A percentile compares a stretch with the other conserved stretches of the same genome.
These are phyloP conservation scores for Lepiota venenata DNA, from an alignment of 768 basidiomycete genomes.

Conservation along the genomic window DNA sequence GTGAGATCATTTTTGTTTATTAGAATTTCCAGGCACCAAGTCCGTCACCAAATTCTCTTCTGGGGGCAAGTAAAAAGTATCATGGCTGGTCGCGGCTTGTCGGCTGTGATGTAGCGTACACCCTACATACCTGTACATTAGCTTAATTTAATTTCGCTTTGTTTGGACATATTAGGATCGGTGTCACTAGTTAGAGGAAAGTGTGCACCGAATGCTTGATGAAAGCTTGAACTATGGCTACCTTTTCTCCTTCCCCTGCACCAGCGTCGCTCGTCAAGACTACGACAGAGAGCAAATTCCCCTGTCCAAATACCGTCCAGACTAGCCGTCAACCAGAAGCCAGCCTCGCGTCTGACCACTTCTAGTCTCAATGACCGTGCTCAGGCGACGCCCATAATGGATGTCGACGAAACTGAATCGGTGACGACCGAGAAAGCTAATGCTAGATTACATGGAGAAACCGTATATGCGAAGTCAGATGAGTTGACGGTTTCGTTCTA, in stretches of 20 bases:
- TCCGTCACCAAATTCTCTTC: constrained; percentile 55
- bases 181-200: too few relatives aligned
- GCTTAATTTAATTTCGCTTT: constrained; percentile 6
- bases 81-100: neutral
- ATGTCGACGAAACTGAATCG: constrained; percentile 55
- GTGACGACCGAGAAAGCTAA: constrained; percentile 32
- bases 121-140: constrained; percentile 10
- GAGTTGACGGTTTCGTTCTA: constrained; percentile 67
- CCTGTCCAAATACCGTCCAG: constrained; percentile 13
- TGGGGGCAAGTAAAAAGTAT: constrained; percentile 7
- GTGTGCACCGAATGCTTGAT: too few relatives aligned
- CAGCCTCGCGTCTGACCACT: constrained; percentile 40
- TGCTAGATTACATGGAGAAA: constrained; percentile 36
- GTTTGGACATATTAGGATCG: constrained; percentile 9
- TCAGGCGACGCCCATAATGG: constrained; percentile 48
- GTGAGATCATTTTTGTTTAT: constrained; percentile 94
- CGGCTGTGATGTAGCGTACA: too few relatives aligned
- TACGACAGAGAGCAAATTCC: constrained; percentile 21
- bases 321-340: constrained; percentile 11
- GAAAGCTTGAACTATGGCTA: constrained; percentile 39
- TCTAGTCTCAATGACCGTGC: constrained; percentile 32
- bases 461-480: constrained; percentile 67
- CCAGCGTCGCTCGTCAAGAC: constrained; percentile 51
- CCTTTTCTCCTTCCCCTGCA: constrained; percentile 58
- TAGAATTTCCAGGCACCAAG: constrained; percentile 93